Evolutionary conservation across 768 basidiomycete species (phyloP).

Genomic region (Phylloporus rhodoxanthus): DNA sequence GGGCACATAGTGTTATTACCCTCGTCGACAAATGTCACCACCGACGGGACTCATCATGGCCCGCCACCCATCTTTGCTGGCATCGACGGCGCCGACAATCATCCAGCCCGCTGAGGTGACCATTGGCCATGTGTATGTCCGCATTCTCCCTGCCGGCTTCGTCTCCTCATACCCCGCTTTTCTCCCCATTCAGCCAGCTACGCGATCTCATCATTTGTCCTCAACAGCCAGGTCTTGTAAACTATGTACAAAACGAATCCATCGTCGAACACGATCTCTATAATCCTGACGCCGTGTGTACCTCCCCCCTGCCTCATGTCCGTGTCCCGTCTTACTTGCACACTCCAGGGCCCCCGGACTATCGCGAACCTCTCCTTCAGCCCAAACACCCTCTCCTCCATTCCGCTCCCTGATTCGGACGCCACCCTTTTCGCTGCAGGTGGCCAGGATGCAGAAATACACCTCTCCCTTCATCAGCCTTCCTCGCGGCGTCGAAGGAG

Average conservation of each 20-base stretch:
- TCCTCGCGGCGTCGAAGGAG: constrained; percentile 20
- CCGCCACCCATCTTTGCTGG: constrained; percentile 40
- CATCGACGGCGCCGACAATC: constrained; percentile 38
- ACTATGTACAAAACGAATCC: constrained; percentile 48
- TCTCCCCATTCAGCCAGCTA: constrained; percentile 48
- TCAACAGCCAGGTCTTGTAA: constrained; percentile 55
- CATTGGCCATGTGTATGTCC: constrained; percentile 59
- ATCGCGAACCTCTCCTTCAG: constrained; percentile 52
- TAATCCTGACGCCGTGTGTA: constrained; percentile 41
- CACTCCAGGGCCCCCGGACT: constrained; percentile 37
- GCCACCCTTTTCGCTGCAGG: constrained; percentile 69
- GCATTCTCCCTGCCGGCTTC: constrained; percentile 1
- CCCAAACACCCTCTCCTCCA: constrained; percentile 59
- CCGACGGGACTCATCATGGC: constrained; percentile 35
- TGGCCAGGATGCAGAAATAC: constrained; percentile 67
- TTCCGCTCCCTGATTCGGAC: constrained; percentile 45
- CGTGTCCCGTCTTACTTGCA: constrained; percentile 14
- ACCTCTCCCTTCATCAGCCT: constrained; percentile 47
- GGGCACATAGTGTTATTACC: too few relatives aligned
- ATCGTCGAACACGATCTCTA: constrained; percentile 60
- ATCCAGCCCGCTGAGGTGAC: constrained; percentile 40
- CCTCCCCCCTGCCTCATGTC: constrained; percentile 8
- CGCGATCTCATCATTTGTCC: constrained; percentile 77
- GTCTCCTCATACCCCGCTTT: constrained; percentile 5
- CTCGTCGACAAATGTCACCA: constrained; percentile 9